Evolutionary conservation across 352 stramenopile species (phyloP).

Genomic region (Pythium sp.): DNA sequence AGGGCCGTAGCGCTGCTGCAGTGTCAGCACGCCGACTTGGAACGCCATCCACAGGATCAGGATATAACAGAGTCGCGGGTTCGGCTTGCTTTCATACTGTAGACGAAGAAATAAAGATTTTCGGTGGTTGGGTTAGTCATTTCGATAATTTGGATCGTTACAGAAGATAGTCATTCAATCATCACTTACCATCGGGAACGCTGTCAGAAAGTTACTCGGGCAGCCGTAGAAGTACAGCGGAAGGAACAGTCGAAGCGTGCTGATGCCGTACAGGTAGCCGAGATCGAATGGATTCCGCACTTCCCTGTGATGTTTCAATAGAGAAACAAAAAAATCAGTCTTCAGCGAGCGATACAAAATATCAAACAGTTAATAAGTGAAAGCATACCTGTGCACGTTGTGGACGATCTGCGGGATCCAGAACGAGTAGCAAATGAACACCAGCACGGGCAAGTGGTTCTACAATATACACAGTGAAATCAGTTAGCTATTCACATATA

Average conservation of each 20-base stretch:
- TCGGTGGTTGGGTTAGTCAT: neutral
- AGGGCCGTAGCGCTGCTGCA: conserved; percentile 92
- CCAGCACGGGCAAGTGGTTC: conserved; percentile 84
- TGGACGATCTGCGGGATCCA: conserved; percentile 98
- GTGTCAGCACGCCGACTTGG: conserved; percentile 89
- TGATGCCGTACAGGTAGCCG: conserved; percentile 96
- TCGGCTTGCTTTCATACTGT: conserved; percentile 72
- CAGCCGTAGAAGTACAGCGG: conserved; percentile 96
- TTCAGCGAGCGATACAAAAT: neutral
- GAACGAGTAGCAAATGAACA: conserved; percentile 96
- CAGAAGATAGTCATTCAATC: neutral
- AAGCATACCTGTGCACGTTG: conserved; percentile 87
- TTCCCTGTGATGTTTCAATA: conserved; percentile 47
- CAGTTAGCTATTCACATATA: neutral
- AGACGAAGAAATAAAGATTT: neutral
- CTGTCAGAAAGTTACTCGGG: conserved; percentile 90
- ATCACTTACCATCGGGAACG: conserved; percentile 70
- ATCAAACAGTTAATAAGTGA: neutral
- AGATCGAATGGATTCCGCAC: conserved; percentile 92
- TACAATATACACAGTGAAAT: conserved; percentile 24
- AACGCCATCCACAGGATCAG: conserved; percentile 91
- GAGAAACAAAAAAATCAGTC: neutral
- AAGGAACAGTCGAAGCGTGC: conserved; percentile 88
- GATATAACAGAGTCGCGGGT: conserved; percentile 62
- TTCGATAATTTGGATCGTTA: neutral